Evolutionary conservation across 1,284 basidiomycete genomes (phyloP), one percentile per base, ranked within the genome.

Genomic region (Phenoliferia sp.): DNA sequence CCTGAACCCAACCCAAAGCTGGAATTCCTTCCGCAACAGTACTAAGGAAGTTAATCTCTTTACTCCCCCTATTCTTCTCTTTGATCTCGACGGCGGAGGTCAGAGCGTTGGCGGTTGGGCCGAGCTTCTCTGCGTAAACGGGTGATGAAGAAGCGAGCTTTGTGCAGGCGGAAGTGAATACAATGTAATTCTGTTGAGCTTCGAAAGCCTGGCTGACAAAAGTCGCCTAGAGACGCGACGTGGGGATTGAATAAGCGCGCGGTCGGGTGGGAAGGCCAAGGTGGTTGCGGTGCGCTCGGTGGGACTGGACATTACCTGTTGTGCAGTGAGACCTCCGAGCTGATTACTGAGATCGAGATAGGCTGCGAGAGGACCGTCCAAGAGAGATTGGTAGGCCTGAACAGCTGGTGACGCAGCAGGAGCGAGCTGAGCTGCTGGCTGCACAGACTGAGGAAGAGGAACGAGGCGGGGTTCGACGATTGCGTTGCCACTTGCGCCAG

Each of bases 1-100:
- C 83, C 59, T 88, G 85, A 57, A 99, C 87, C 95, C 95, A 99
- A n/a, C 89, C 94, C 63, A 92, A 86, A n/a, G 85, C 88, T 12
- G 88, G 84, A 1, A 87, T 88, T 17, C 90, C 92, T 77, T 96
- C 94, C 17, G 88, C 86, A 39, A 98, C 82, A 39, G 88, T 85
- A 44, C 85, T 88, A 54, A 98, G 82, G 76, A 95, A 92, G 61
- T 87, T 87, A 72, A 86, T 87, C 85, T 89, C 92, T 63, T 90
- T 89, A 66, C 93, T 91, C 5, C 33, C 6, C 63, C 82, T 80
- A 72, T 90, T 88, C 64, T 87, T 86, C 73, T 97, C 93, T 79
- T 94, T 93, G 70, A 89, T 82, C 63, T 88, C 87, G 34, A 85
- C 84, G 72, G 95, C 87, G 1, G 86, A 86, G 69, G 88, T 86